These are phyloP conservation scores for Neonectria punicea DNA, from an alignment of 2,329 filamentous ascomycete species.

Conservation along the genomic window DNA sequence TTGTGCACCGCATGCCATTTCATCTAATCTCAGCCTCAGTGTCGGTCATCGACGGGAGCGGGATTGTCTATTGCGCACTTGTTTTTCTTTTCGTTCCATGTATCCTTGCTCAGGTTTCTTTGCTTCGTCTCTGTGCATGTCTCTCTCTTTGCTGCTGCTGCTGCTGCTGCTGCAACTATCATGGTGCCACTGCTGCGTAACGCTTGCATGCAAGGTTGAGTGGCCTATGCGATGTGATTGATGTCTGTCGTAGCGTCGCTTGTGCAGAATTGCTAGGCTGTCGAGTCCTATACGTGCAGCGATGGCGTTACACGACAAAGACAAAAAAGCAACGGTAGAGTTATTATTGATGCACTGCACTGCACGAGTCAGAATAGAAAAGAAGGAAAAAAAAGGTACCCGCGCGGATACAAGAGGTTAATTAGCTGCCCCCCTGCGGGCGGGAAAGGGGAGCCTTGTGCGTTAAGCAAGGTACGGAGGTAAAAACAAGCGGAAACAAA, in stretches of 20 bases:
- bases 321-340: too few relatives aligned
- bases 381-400: neutral
- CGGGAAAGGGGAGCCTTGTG: neutral
- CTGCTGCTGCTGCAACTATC: slow-evolving; percentile 8
- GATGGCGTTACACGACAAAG: neutral
- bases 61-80: neutral
- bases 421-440: neutral
- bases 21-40: neutral
- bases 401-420: slow-evolving; percentile 1
- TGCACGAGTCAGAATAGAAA: neutral
- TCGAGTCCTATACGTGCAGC: neutral
- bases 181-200: slow-evolving; percentile 20
- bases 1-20: neutral
- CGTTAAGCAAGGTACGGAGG: neutral
- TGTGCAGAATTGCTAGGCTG: neutral
- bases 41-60: neutral
- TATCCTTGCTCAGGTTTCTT: neutral
- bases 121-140: neutral
- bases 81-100: neutral
- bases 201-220: slow-evolving; percentile 25
- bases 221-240: slow-evolving; percentile 5
- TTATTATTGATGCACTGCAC: too few relatives aligned
- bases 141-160: slow-evolving; percentile 5
- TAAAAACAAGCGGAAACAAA: slow-evolving; percentile 25
- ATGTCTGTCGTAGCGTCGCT: slow-evolving; percentile 13